Conservation (phyloP, 768 basidiomycete genomes). For the Russula earlei region DNA sequence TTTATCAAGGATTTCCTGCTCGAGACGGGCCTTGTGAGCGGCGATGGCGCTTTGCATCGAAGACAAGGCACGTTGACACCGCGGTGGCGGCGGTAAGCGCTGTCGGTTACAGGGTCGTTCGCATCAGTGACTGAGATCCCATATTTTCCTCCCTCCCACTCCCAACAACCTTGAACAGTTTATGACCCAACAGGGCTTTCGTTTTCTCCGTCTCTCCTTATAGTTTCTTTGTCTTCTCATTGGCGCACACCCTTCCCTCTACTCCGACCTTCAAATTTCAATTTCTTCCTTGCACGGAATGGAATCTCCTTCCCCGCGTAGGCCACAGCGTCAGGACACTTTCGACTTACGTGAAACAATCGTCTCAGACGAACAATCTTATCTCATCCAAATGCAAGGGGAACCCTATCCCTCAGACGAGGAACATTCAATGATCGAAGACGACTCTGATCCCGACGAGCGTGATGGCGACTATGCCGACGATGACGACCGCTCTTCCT, state of each 20-base stretch:
- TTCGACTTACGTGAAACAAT: slow-evolving; percentile 67
- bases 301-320: slow-evolving; percentile 5
- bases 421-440: slow-evolving; percentile 75
- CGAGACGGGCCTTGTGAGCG: slow-evolving; percentile 51
- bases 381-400: slow-evolving; percentile 41
- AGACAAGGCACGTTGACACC: background rate
- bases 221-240: background rate
- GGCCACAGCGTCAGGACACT: slow-evolving; percentile 42
- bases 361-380: slow-evolving; percentile 39
- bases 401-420: slow-evolving; percentile 54
- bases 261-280: background rate
- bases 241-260: background rate
- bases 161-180: background rate
- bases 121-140: too few species aligned
- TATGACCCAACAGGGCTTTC: background rate
- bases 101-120: too few species aligned
- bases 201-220: slow-evolving; percentile 1
- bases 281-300: background rate
- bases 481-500: slow-evolving; percentile 71
- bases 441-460: slow-evolving; percentile 71
- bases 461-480: slow-evolving; percentile 59
- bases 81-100: background rate
- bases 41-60: slow-evolving; percentile 65
- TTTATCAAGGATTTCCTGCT: background rate
- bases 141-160: too few species aligned